phyloP scores from a whole-genome alignment of 345 rosid genomes.

The Cardamine resedifolia region DNA sequence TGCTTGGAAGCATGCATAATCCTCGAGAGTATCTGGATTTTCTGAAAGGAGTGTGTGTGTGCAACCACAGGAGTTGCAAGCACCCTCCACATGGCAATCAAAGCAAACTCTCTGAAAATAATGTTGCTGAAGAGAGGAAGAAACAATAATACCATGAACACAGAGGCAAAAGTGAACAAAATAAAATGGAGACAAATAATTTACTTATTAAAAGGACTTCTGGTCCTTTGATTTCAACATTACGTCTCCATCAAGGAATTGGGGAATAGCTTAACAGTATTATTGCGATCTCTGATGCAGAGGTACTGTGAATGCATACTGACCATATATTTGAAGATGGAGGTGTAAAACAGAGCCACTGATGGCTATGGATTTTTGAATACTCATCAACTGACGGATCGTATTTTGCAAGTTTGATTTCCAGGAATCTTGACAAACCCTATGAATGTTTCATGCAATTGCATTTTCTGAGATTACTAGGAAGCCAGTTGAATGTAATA shows the following conservation, averaged over 20 bases:
- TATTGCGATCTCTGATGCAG: no score
- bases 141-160: constrained; percentile 19
- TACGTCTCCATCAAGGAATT: neutral
- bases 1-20: no score
- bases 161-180: constrained; percentile 19
- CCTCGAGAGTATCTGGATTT: no score
- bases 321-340: constrained; percentile 87
- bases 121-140: constrained; percentile 58
- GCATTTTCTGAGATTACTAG: no score
- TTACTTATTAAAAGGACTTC: neutral
- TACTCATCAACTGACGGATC: constrained; percentile 83
- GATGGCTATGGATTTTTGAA: constrained; percentile 92
- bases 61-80: constrained; percentile 97
- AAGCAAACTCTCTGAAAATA: constrained; percentile 89
- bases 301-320: no score
- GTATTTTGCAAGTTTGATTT: constrained; percentile 72
- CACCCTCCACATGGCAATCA: constrained; percentile 97
- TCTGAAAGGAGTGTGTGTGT: constrained; percentile 69
- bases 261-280: constrained; percentile 1
- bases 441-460: constrained; percentile 42
- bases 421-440: constrained; percentile 92
- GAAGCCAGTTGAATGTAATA: no score
- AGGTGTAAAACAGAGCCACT: constrained; percentile 98
- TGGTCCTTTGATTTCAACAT: neutral
- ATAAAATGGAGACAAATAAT: neutral